Evolutionary conservation across 140 eudicot genomes (phyloP), one percentile per base, ranked within the genome.

Genomic region (Ambrosia hybrid): DNA sequence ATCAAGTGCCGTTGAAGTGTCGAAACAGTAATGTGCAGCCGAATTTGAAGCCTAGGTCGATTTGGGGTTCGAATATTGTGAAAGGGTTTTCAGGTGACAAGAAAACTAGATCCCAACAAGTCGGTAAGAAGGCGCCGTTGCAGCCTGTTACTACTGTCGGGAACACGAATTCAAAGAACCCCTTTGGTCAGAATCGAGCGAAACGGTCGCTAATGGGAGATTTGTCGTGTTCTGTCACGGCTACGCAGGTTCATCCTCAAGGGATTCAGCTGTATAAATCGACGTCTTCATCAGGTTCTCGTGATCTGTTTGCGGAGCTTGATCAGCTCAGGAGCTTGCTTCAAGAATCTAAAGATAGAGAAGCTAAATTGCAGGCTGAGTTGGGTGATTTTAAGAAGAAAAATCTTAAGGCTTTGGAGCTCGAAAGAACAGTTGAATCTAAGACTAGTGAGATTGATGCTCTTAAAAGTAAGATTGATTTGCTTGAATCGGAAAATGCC

Each of bases 291-390:
- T 74, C 80, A 0, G 94, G 89, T 21, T 85, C 97, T 69, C 83
- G 87, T 0, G 97, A 91, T 82, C 69, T 91, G 78, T 88, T 85
- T 55, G 83, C 81, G n/a, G 97, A 91, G 82, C 70, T 91, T 37
- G 97, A 91, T 74, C 89, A 88, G 65, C 76, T 91, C 71, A 84
- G 97, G 86, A 84, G 79, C 67, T 79, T 85, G 86, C 85, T 91
- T 37, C 95, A 88, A 65, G 97, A 86, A 57, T 91, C 97, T 11
- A 91, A 91, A 78, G 96, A 84, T 9, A 84, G 93, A 87, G 97
- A 91, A 81, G 67, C 80, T 13, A 83, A 86, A 13, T 64, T 91
- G 83, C 96, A 85, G 69, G 87, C 79, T 30, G 91, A 91, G 82
- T 74, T 91, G 62, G 48, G 74, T 6, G 96, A 88, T 76, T 85